A percentile compares a stretch with the other conserved stretches of the same genome.
phyloP scores from a whole-genome alignment of 768 basidiomycete species.

The Suillus lakei region DNA sequence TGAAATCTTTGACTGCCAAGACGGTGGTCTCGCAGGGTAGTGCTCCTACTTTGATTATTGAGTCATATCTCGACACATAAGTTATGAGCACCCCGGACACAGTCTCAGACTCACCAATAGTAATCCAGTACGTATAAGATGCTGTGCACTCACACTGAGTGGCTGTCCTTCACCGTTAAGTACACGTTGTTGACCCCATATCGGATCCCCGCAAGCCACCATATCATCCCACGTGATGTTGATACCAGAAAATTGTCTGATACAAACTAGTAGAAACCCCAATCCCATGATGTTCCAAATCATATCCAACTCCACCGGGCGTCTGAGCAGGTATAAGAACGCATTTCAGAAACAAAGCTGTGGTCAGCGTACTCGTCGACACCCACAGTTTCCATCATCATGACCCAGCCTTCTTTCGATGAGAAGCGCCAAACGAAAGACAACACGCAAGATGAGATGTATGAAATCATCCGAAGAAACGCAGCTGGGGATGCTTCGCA shows the following conservation, averaged over 20 bases:
- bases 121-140: neutral
- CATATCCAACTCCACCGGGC: neutral
- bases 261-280: neutral
- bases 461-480: constrained; percentile 21
- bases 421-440: constrained; percentile 11
- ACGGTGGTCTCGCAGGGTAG: neutral
- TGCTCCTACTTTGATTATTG: too few species aligned
- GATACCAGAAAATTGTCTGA: neutral
- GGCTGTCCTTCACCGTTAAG: too few species aligned
- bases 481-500: constrained; percentile 59
- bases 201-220: neutral
- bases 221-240: neutral
- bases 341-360: neutral
- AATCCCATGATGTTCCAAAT: neutral
- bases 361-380: too few species aligned
- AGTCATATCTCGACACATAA: neutral
- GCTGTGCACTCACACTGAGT: too few species aligned
- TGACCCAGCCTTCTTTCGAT: neutral
- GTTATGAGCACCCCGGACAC: neutral
- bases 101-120: neutral
- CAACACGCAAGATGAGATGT: constrained; percentile 10
- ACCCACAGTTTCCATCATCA: neutral
- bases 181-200: too few species aligned
- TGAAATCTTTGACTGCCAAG: too few species aligned
- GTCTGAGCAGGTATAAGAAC: constrained; percentile 1